Percentiles rank a stretch among this genome's conserved stretches.
Conservation (phyloP, 768 basidiomycete species). For the Amyloporia xantha region DNA sequence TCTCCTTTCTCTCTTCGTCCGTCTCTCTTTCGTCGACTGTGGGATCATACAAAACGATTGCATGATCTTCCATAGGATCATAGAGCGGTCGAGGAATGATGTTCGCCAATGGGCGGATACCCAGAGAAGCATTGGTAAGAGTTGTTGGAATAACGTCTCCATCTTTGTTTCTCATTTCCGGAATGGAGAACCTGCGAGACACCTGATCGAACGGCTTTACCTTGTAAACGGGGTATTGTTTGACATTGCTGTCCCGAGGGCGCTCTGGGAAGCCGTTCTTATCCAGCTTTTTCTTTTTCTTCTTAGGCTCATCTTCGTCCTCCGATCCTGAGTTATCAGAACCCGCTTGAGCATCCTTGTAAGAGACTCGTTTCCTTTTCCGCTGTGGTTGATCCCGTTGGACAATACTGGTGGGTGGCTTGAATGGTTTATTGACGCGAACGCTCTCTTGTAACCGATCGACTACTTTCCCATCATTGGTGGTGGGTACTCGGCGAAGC, state of each 20-base stretch:
- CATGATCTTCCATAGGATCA: conserved; percentile 97
- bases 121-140: conserved; percentile 69
- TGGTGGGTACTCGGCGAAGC: conserved; percentile 66
- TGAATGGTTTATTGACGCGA: conserved; percentile 77
- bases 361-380: conserved; percentile 85
- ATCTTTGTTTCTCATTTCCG: conserved; percentile 66
- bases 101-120: conserved; percentile 73
- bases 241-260: conserved; percentile 49
- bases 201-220: conserved; percentile 69
- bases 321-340: conserved; percentile 53
- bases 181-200: conserved; percentile 71
- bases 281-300: conserved; percentile 60
- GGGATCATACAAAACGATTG: conserved; percentile 95
- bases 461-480: conserved; percentile 58
- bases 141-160: conserved; percentile 53
- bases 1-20: conserved; percentile 72
- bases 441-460: conserved; percentile 66
- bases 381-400: conserved; percentile 60
- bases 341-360: conserved; percentile 58
- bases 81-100: conserved; percentile 89
- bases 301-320: conserved; percentile 44
- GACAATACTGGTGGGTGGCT: conserved; percentile 50
- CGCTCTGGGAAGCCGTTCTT: conserved; percentile 54
- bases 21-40: conserved; percentile 91
- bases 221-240: conserved; percentile 72